Evolutionary conservation across 2,329 filamentous ascomycete species (phyloP), one percentile per base, ranked within the genome.

Genomic region (Claviceps arundinis): DNA sequence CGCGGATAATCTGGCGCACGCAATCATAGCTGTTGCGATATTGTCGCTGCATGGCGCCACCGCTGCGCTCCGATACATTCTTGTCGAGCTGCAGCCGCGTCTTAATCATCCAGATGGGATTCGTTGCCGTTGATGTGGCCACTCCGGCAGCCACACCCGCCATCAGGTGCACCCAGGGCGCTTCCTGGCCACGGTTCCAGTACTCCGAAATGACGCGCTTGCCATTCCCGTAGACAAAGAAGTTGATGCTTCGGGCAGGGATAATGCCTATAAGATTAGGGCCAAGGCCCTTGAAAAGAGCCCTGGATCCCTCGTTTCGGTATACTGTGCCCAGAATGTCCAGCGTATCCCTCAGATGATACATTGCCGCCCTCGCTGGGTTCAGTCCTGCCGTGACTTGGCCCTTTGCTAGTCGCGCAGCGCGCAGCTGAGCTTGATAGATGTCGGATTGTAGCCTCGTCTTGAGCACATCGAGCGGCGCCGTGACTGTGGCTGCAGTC

Each of bases 51-150:
- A 71, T 70, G 26, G 70, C 65, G 41, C 73, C 75, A 26, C 71
- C 78, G 54, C 76, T 72, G 56, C 77, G 72, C 59, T 80, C 78
- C 16, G 84, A 85, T 50, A 82, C 79, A 63, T 87, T 87, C 72
- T 90, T 94, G 72, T 97, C 90, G 37, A 97, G 78, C 70, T 97
- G 90, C 60, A 97, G 67, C 37, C 90, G 77, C 42, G 90, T 97
- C 76, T 97, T 97, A 64, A 97, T 82, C 56, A 97, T 78, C 90
- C 90, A 97, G 62, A 97, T 95, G 1, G 90, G 90, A 68, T 96
- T 96, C 40, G 90, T 97, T 22, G 85, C 87, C 1, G 91, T 96
- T 47, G 87, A 87, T 0, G 91, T 96, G 6, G 84, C 83, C 44
- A 96, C 79, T 2, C 90, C 90, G 1, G 90, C 89, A 16, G 78